A percentile compares a stretch with the other conserved stretches of the same genome.
Conservation (phyloP, 176 grass and related monocot species). For the Rhynchospora breviuscula region DNA sequence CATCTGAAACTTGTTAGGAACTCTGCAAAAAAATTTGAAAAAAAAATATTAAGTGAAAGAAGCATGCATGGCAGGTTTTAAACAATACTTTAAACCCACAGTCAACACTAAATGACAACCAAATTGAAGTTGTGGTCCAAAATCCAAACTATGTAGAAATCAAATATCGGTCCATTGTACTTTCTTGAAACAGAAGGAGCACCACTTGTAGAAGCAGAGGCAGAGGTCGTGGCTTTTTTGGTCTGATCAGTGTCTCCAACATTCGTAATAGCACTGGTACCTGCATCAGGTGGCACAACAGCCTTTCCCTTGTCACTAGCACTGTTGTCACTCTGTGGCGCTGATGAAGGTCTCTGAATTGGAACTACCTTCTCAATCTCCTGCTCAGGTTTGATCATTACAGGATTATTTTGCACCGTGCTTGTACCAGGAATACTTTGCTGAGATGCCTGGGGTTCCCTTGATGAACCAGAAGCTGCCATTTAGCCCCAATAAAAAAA, state of each 20-base stretch:
- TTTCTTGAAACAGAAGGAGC: slow-evolving; percentile 66
- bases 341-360: slow-evolving; percentile 48
- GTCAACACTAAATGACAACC: no score
- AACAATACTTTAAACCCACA: no score
- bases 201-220: slow-evolving; percentile 40
- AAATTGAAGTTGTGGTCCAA: no score
- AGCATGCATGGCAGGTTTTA: no score
- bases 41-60: no score
- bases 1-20: no score
- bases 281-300: slow-evolving; percentile 48
- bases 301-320: slow-evolving; percentile 63
- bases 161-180: slow-evolving; percentile 69
- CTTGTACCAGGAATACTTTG: slow-evolving; percentile 43
- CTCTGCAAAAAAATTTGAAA: no score
- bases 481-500: not conserved
- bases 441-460: slow-evolving; percentile 41
- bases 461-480: slow-evolving; percentile 31
- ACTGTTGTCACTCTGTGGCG: slow-evolving; percentile 42
- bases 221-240: slow-evolving; percentile 41
- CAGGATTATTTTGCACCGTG: slow-evolving; percentile 35
- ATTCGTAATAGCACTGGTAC: slow-evolving; percentile 10
- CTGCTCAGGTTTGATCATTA: slow-evolving; percentile 80
- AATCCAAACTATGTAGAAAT: no score
- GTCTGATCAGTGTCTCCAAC: slow-evolving; percentile 45
- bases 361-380: slow-evolving; percentile 48